Percentiles rank a stretch among this genome's conserved stretches.
These are phyloP conservation scores for Aureobasidium melanogenum DNA, from an alignment of 2,329 filamentous ascomycete species.

Conservation along the genomic window DNA sequence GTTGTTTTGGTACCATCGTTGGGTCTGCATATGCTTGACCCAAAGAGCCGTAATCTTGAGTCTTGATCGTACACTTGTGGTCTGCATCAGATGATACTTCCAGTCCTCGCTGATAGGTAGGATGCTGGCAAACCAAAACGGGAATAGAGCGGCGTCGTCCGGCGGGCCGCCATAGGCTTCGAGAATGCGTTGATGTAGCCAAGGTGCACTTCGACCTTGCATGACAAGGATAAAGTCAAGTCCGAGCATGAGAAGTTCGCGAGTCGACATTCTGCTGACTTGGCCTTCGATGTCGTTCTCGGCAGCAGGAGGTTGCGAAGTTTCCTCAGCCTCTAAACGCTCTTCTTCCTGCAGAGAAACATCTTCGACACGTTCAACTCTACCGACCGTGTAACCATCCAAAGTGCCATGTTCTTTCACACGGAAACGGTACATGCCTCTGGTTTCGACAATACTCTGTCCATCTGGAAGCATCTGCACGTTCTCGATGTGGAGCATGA, in stretches of 20 bases:
- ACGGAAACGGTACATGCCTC: conserved; percentile 67
- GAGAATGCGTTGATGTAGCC: conserved; percentile 65
- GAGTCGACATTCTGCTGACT: conserved; percentile 57
- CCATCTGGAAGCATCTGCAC: conserved; percentile 69
- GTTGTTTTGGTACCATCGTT: conserved; percentile 52
- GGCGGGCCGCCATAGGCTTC: conserved; percentile 70
- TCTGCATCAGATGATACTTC: conserved; percentile 67
- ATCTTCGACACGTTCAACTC: conserved; percentile 69
- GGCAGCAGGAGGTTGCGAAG: conserved; percentile 24
- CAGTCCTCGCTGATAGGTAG: conserved; percentile 68
- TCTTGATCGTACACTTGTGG: conserved; percentile 67
- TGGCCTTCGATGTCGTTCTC: conserved; percentile 25
- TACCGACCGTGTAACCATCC: conserved; percentile 73
- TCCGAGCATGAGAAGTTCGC: conserved; percentile 56
- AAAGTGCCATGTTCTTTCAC: conserved; percentile 55
- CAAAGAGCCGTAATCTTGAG: conserved; percentile 75
- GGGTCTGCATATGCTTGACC: conserved; percentile 63
- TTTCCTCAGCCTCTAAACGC: conserved; percentile 62
- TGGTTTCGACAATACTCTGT: conserved; percentile 69
- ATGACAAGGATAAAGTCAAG: conserved; percentile 61
- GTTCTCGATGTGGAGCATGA: conserved; percentile 65
- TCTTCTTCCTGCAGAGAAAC: conserved; percentile 77
- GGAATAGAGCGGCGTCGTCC: conserved; percentile 65
- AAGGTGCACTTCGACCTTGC: conserved; percentile 58
- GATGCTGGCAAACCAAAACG: conserved; percentile 85